Evolutionary conservation across 805 yeast species (phyloP), one percentile per base, ranked within the genome.

Genomic region (Ogataea nonfermentans): DNA sequence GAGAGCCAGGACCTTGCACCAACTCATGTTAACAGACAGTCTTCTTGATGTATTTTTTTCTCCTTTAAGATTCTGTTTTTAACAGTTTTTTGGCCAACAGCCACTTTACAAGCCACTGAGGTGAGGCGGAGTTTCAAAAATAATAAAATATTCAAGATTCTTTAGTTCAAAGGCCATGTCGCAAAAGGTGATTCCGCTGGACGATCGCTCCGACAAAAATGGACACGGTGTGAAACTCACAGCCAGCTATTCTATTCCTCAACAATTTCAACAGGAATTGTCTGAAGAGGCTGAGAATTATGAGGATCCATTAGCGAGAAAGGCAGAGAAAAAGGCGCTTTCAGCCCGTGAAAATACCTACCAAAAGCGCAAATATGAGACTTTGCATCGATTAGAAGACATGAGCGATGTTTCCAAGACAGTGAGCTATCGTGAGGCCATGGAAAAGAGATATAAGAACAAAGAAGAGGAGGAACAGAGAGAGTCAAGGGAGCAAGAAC

Each of bases 341-440:
- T 57, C 49, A 26, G 61, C 63, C 3, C 61, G 68, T 13, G 79
- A 73, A 48, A 62, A 65, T 31, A 73, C 68, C 4, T 80, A 77
- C 52, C 80, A 75, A 33, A 65, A 59, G 43, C 65, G 68, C 43
- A 56, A 50, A 35, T 55, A 58, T 29, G 51, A 47, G 2, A 17
- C 35, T 9, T 28, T 52, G 15, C 24, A 40, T 22, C 30, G 40
- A 24, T 35, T 34, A 17, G 52, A 38, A 15, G 46, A 41, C n/a
- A 27, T 25, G 26, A 16, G 24, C 4, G 41, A 37, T 14, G 43
- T 29, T 2, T 36, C 46, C 5, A 35, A 41, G 22, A 44, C 57
- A 22, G 7, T 36, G 34, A 53, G 70, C 1, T 74, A 75, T 46
- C 67, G 67, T 36, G 69, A 73, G 41, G 52, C 62, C n/a, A 62